Evolutionary conservation across 768 basidiomycete genomes (phyloP), one percentile per base, ranked within the genome.

Genomic region (Boletus sensibilis): DNA sequence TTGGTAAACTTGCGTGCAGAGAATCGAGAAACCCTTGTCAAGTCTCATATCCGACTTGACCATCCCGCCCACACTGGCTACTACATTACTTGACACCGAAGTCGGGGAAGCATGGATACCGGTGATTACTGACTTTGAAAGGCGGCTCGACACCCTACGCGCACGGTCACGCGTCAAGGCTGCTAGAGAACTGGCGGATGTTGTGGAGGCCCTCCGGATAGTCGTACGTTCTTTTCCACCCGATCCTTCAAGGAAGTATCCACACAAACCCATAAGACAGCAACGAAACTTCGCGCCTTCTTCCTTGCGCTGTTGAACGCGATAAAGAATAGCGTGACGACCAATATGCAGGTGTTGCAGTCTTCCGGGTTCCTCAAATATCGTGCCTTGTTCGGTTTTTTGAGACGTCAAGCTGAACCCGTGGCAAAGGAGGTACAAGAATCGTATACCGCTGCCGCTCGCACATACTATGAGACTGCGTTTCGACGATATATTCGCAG

Each of bases 381-480:
- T 68, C 81, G 80, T 45, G 76, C 89, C 9, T 78, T 98, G 55
- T 98, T 86, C 64, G 80, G 81, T 1, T 99, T 98, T 68, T 78
- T 99, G 37, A 85, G 88, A 59, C 85, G 92, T 3, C 90, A 94
- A 58, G 90, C 90, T 6, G 80, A 87, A 10, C 79, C 79, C 34
- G 89, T 94, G 31, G 94, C 97, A 4, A 80, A 81, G 44, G 95
- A 98, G 70, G 76, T 99, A 23, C 93, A 94, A 68, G 79, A 92
- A 50, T 87, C 91, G 3, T 99, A 99, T 70, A 75, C 89, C 29
- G 82, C 82, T 34, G 84, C 90, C 27, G 88, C 91, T 14, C 85
- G 94, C 39, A 82, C 91, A 21, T 99, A 97, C 70, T 98, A 94
- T 57, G 97, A 99, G 74, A 98, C 97, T 21, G 92, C 89, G 1